Evolutionary conservation across 495 filamentous ascomycete species (phyloP), one percentile per base, ranked within the genome.

Genomic region (Staphylotrichum tortipilum): DNA sequence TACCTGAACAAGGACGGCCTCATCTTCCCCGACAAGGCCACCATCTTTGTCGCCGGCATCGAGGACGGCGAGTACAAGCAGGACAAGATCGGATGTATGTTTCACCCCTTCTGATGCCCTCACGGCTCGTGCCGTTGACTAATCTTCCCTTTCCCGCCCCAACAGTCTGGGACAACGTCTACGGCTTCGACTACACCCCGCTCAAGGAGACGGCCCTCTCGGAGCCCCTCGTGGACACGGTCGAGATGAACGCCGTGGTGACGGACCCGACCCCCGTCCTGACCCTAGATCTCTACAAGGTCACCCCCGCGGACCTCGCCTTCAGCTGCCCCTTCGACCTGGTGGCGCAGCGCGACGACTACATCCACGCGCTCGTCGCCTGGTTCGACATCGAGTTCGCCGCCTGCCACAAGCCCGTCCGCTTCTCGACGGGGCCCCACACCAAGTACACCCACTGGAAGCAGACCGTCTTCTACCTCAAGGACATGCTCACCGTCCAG

Each of bases 351-450:
- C 81, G 89, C 44, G 83, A 81, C 59, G 94, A 97, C 69, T 94
- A 89, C 69, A 78, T 98, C 52, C 94, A 98, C 65, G 92, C 89
- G 19, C 75, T 98, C 31, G 94, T 98, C 42, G 84, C 94, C 28
- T 97, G 94, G 88, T 98, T 98, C 73, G 92, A 98, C 65, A 97
- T 95, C 56, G 90, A 95, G 53, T 98, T 98, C 70, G 87, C 86
- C 30, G 88, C 89, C 26, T 96, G 91, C 75, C 89, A 90, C 69
- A 87, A 89, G 72, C 83, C 84, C 9, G 81, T 90, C 61, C 72
- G 72, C 54, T 94, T 94, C 71, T 89, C 84, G 31, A 94, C 88
- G 28, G 88, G 88, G 11, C 88, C 88, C 17, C 88, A 94, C 60
- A 85, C 87, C 56, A 89, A 88, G 73, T 91, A 91, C 64, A 94